These are phyloP conservation scores for Entomortierella parvispora DNA, from an alignment of 192 early-diverging fungal genomes.

Conservation along the genomic window DNA sequence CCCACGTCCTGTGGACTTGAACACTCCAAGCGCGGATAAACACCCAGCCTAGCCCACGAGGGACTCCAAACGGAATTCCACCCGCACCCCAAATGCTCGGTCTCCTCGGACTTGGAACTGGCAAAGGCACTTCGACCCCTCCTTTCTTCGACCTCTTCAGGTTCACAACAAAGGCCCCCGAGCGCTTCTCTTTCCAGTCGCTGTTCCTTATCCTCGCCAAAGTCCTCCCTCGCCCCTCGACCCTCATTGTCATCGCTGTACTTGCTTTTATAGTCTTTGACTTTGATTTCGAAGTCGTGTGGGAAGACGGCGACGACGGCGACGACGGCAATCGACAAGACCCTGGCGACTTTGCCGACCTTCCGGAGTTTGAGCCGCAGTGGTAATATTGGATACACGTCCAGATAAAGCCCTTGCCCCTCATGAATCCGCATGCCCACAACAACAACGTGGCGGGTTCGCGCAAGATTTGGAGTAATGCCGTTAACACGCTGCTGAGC, in stretches of 20 bases:
- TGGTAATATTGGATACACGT: slow-evolving; percentile 10
- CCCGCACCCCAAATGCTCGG: no score
- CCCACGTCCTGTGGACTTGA: no score
- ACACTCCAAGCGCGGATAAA: no score
- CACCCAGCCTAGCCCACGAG: no score
- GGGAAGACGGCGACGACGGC: slow-evolving; percentile 38
- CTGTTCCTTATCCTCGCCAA: slow-evolving; percentile 29
- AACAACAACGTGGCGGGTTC: not conserved
- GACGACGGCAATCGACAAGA: slow-evolving; percentile 11
- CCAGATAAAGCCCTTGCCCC: not conserved
- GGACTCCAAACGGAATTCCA: no score
- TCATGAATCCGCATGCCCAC: slow-evolving; percentile 8
- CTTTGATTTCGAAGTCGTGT: slow-evolving; percentile 41
- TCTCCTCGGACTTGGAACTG: slow-evolving; percentile 48
- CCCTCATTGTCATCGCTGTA: slow-evolving; percentile 21
- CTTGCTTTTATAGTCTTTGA: slow-evolving; percentile 35
- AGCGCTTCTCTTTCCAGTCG: slow-evolving; percentile 35
- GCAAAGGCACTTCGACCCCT: slow-evolving; percentile 17
- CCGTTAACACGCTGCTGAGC: slow-evolving; percentile 43
- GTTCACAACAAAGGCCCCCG: slow-evolving; percentile 4
- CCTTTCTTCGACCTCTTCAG: slow-evolving; percentile 46
- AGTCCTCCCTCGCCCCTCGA: slow-evolving; percentile 20
- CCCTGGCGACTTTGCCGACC: not conserved
- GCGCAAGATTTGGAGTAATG: slow-evolving; percentile 44
- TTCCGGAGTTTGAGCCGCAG: not conserved